Base-by-base conservation (phyloP, 208 protist species). In the Borovskyia barvae region DNA sequence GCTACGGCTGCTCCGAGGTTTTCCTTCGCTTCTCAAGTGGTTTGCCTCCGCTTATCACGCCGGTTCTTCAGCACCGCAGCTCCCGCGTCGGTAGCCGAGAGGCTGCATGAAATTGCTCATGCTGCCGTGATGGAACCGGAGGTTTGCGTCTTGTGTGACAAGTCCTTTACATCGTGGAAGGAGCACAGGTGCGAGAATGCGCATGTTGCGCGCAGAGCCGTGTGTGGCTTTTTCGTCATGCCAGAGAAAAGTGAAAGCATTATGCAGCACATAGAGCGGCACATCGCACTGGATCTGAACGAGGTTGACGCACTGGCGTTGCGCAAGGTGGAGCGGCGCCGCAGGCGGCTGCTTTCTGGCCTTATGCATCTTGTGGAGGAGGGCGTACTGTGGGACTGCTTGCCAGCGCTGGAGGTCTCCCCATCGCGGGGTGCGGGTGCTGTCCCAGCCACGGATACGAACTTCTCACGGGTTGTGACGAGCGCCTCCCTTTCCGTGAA, bases 231-330 rank as follows among this genome's bases (percentile, higher is more conserved):
- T 33, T 90, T 82, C 48, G 72, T 80, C 25, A 42, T 58, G 29
- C 82, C 83, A 7, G 80, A 90, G 39, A 57, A 73, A 15, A 75
- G 74, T 41, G 76, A 79, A 26, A 50, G 63, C 39, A 80, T 93
- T 22, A 72, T 85, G 58, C 41, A 77, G 45, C 80, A 90, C 49
- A 55, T 93, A 24, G 58, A 72, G 78, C 53, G 82, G 22, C 87
- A 93, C 71, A 83, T 93, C 42, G 57, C 74, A n/a, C 52, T 93
- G 9, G 83, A 93, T 39, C 59, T 93, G 53, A 47, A 48, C 14
- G 79, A 74, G 42, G 72, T 93, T 52, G 87, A 93, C 36, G 75
- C 80, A 9, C 59, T 85, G 14, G 66, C 79, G 12, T 26, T 46
- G 22, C 64, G 66, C 30, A 87, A 86, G 50, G 80, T 77, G 24